These are phyloP conservation scores for Erythrophleum ivorense DNA, from an alignment of 331 rosid genomes.

Conservation along the genomic window DNA sequence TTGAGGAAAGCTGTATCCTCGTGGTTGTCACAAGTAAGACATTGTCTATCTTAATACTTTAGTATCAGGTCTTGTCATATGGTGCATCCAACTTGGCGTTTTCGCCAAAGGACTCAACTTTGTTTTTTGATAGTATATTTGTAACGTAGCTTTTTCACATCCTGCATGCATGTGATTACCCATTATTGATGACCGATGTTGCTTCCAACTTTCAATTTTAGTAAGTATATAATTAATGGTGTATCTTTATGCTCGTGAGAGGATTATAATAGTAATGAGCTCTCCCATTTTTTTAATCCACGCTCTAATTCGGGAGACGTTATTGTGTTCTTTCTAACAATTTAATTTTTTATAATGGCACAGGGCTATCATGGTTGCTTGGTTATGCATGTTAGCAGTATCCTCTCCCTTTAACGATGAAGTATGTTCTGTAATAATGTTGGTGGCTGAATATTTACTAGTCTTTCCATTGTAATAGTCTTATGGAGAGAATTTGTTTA, in stretches of 20 bases:
- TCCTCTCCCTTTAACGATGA: slow-evolving; percentile 26
- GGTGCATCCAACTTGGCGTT: neutral
- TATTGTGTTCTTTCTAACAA: slow-evolving; percentile 23
- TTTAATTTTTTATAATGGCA: slow-evolving; percentile 17
- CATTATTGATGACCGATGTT: neutral
- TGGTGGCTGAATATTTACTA: slow-evolving; percentile 17
- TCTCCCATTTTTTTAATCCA: neutral
- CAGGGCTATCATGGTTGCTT: slow-evolving; percentile 41
- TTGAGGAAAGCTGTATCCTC: neutral
- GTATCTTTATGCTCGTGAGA: slow-evolving; percentile 20
- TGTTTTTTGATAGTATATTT: neutral
- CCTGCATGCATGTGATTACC: neutral
- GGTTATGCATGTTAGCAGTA: slow-evolving; percentile 34
- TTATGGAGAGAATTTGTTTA: slow-evolving; percentile 2
- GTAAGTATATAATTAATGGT: neutral
- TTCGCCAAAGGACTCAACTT: neutral
- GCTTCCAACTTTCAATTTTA: slow-evolving; percentile 13
- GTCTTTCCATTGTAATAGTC: slow-evolving; percentile 6
- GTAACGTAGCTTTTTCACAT: neutral
- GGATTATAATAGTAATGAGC: neutral
- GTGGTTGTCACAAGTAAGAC: neutral
- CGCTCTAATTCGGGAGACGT: slow-evolving; percentile 8
- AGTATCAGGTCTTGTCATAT: slow-evolving; percentile 9
- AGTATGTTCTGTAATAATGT: slow-evolving; percentile 42
- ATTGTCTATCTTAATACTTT: neutral